These are phyloP conservation scores for Apiotrichum mycotoxinovorans DNA, from an alignment of 1,284 basidiomycete species.

Conservation along the genomic window DNA sequence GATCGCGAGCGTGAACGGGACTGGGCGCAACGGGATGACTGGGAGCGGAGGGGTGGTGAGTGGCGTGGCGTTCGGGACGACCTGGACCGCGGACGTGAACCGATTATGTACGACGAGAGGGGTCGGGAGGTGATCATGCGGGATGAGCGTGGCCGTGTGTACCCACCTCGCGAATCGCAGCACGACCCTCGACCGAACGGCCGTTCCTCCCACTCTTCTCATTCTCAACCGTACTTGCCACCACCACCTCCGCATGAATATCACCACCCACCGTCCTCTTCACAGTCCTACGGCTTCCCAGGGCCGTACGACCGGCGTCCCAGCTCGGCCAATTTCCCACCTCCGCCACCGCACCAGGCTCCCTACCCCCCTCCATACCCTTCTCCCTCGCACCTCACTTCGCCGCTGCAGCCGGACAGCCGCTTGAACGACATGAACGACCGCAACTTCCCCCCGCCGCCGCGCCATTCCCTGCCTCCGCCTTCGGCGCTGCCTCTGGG, in stretches of 20 bases:
- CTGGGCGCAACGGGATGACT: not conserved
- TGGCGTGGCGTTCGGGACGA: not conserved
- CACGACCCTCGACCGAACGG: not conserved
- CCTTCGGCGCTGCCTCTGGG: not conserved
- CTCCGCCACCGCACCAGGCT: not conserved
- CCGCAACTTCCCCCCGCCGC: not conserved
- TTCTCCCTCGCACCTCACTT: not conserved
- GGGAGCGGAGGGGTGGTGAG: not conserved
- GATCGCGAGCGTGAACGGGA: not conserved
- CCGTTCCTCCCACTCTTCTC: not conserved
- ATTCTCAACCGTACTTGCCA: not conserved
- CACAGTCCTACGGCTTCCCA: not conserved
- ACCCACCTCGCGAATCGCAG: not conserved
- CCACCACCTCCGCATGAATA: not conserved
- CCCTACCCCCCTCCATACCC: not conserved
- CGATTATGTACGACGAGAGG: slow-evolving; percentile 1
- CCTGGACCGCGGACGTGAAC: not conserved
- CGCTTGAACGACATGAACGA: not conserved
- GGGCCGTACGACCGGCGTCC: not conserved
- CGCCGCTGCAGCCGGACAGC: not conserved
- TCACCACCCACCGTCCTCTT: not conserved
- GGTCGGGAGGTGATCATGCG: not conserved
- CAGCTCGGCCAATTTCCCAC: not conserved
- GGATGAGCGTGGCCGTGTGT: not conserved
- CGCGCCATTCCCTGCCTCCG: not conserved